Evolutionary conservation across 1,284 basidiomycete genomes (phyloP), one percentile per base, ranked within the genome.

Genomic region (Rhizoctonia solani): DNA sequence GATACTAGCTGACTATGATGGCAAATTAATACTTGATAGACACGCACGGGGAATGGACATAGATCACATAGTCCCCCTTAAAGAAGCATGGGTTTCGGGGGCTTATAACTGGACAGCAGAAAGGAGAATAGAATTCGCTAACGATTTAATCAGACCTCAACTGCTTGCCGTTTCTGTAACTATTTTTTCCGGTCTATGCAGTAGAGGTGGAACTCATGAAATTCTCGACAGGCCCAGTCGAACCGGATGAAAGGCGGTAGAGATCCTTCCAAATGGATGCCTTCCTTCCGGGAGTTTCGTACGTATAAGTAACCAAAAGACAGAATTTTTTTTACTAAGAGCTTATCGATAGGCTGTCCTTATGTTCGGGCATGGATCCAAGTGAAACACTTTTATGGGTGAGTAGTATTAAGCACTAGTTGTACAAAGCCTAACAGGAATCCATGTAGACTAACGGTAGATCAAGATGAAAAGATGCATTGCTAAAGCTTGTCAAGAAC

Each of bases 41-140:
- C 83, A 82, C 69, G 83, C 84, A 69, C 74, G n/a, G n/a, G n/a
- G n/a, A n/a, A n/a, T 85, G 50, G 82, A 85, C 70, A 85, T 85
- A 69, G 83, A 83, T 67, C 69, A 79, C 75, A 6, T 13, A 37
- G 32, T 50, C 21, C 67, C 55, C 4, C 50, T 66, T 23, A 54
- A 39, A 29, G 63, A 80, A 77, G 82, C 82, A 0, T 84, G 83
- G 83, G 72, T 83, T 0, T 83, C 82, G 6, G 83, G 83, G 19
- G 82, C 83, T 6, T 76, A 79, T 19, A 54, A 68, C 39, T 85
- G 83, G 83, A 82, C 81, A 4, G 73, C 71, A 50, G 80, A 79
- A 1, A 78, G 80, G 63, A 78, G 82, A 25, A 79, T 83, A 71
- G 76, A 79, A 0, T 81, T 81, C 65, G 82, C 83, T 1, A 84